Conservation (phyloP, 2,329 filamentous ascomycete genomes). For the Alternaria sp. region DNA sequence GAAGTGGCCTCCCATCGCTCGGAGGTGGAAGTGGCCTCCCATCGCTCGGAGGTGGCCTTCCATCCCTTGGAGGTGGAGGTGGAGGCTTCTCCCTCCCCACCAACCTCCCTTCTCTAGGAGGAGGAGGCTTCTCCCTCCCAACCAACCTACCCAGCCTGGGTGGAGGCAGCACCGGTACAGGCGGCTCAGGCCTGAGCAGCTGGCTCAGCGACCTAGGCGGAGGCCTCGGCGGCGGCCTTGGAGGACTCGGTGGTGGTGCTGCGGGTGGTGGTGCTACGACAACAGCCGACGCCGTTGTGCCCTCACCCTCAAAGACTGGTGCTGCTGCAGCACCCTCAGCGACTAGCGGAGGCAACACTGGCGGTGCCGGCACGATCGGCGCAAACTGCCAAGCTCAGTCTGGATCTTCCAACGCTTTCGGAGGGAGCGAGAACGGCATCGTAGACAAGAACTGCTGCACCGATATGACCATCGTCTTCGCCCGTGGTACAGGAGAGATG, state of each 20-base stretch:
- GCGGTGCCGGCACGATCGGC: constrained; percentile 23
- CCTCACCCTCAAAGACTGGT: not conserved
- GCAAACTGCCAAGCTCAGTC: constrained; percentile 35
- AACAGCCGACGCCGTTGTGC: not conserved
- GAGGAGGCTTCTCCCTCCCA: too few relatives aligned
- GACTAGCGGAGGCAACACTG: constrained; percentile 4
- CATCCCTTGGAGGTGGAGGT: too few relatives aligned
- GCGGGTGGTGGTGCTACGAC: not conserved
- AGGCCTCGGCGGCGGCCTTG: not conserved
- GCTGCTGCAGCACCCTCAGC: not conserved
- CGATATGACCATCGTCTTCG: constrained; percentile 55
- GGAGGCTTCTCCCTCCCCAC: too few relatives aligned
- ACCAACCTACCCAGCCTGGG: not conserved
- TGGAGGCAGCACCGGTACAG: constrained; percentile 3
- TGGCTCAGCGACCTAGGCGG: not conserved
- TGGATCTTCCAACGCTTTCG: constrained; percentile 25
- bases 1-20: too few relatives aligned
- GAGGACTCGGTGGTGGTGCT: constrained; percentile 8
- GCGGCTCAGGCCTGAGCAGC: constrained; percentile 2
- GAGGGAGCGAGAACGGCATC: constrained; percentile 52
- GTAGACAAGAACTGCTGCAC: constrained; percentile 52
- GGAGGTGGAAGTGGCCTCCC: too few relatives aligned
- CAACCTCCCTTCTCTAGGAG: not conserved
- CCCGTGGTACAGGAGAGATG: constrained; percentile 53
- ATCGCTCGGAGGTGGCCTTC: too few relatives aligned